phyloP scores from a whole-genome alignment of 768 basidiomycete species.

The Auricularia cornea region DNA sequence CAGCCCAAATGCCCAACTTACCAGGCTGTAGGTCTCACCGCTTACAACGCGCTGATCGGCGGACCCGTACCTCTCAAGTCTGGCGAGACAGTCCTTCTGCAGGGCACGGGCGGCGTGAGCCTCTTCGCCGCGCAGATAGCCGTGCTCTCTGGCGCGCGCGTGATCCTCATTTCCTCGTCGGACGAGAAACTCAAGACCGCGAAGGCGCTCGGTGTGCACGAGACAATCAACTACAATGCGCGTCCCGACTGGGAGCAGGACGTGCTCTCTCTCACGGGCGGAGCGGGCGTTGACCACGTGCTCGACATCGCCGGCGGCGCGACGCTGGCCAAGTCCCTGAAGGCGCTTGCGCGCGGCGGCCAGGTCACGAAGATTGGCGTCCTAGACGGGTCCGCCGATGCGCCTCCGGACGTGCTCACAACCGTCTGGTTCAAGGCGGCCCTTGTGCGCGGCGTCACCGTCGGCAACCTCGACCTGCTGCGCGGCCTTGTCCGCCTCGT shows the following conservation, averaged over 20 bases:
- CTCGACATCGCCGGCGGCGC: slow-evolving; percentile 16
- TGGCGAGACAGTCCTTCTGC: slow-evolving; percentile 49
- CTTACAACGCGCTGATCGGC: slow-evolving; percentile 52
- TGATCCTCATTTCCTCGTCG: slow-evolving; percentile 61
- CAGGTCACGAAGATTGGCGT: slow-evolving; percentile 43
- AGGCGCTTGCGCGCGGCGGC: slow-evolving; percentile 33
- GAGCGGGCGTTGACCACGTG: neutral
- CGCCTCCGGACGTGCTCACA: neutral
- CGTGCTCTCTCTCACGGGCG: slow-evolving; percentile 27
- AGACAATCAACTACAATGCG: slow-evolving; percentile 52
- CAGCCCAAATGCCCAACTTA: too few species aligned
- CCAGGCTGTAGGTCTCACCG: slow-evolving; percentile 53
- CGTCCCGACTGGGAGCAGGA: slow-evolving; percentile 51
- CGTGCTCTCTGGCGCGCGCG: slow-evolving; percentile 50
- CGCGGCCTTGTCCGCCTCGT: neutral
- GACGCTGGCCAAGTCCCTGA: slow-evolving; percentile 39
- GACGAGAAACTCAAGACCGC: slow-evolving; percentile 53
- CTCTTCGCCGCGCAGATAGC: slow-evolving; percentile 56
- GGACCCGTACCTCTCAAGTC: slow-evolving; percentile 40
- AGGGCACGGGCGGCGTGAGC: slow-evolving; percentile 50
- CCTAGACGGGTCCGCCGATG: slow-evolving; percentile 26
- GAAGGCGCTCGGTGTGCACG: slow-evolving; percentile 33
- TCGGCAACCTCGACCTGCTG: neutral
- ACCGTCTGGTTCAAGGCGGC: neutral
- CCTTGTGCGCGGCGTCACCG: neutral